Conservation (phyloP, 2,329 filamentous ascomycete genomes). For the Dothideomycetes sp. region DNA sequence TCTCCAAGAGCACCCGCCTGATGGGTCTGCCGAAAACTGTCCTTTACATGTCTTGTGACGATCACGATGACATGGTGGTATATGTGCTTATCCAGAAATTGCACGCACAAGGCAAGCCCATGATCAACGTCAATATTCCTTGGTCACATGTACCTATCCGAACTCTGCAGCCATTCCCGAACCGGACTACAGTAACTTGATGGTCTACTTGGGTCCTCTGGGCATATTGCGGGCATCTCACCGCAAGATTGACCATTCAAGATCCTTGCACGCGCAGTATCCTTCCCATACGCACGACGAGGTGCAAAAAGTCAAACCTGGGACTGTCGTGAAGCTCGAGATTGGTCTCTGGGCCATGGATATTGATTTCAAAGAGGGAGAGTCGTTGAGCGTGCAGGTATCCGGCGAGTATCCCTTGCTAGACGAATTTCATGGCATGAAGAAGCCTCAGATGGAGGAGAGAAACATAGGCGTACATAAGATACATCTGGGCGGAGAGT, state of each 20-base stretch:
- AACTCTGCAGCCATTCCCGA: slow-evolving; percentile 47
- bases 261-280: slow-evolving; percentile 16
- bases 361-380: slow-evolving; percentile 32
- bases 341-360: slow-evolving; percentile 38
- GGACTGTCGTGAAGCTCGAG: slow-evolving; percentile 32
- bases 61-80: slow-evolving; percentile 34
- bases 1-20: slow-evolving; percentile 25
- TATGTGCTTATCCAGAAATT: slow-evolving; percentile 35
- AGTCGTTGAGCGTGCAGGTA: slow-evolving; percentile 12
- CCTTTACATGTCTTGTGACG: slow-evolving; percentile 33
- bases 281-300: slow-evolving; percentile 28
- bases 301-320: slow-evolving; percentile 28
- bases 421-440: slow-evolving; percentile 5
- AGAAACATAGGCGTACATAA: slow-evolving; percentile 7
- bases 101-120: slow-evolving; percentile 29
- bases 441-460: slow-evolving; percentile 5
- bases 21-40: slow-evolving; percentile 35
- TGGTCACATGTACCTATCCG: slow-evolving; percentile 22
- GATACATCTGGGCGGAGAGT: slow-evolving; percentile 6
- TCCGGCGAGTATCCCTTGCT: background rate
- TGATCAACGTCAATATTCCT: slow-evolving; percentile 35
- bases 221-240: slow-evolving; percentile 36
- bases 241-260: slow-evolving; percentile 20
- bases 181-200: slow-evolving; percentile 29
- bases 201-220: slow-evolving; percentile 30